Conservation (phyloP, 495 filamentous ascomycete genomes). For the Beverwykella pulmonaria region DNA sequence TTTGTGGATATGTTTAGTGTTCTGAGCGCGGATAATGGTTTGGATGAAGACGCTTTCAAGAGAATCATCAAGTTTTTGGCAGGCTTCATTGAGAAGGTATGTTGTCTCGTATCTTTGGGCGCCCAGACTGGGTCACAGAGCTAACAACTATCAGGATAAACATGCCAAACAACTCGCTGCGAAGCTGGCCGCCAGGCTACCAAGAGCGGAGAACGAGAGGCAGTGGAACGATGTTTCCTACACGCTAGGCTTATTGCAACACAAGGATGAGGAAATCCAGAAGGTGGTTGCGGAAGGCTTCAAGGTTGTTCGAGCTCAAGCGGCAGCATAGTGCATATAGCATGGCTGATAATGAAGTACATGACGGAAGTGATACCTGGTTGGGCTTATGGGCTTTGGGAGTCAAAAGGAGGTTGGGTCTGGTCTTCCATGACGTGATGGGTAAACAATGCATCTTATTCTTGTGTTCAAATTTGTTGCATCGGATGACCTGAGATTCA, state of each 20-base stretch:
- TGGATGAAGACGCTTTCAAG: constrained; percentile 82
- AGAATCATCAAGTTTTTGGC: constrained; percentile 90
- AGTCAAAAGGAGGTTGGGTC: background rate
- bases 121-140: constrained; percentile 16
- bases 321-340: constrained; percentile 35
- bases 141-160: constrained; percentile 70
- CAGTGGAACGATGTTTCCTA: constrained; percentile 98
- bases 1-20: constrained; percentile 99
- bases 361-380: constrained; percentile 8
- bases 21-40: constrained; percentile 74
- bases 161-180: constrained; percentile 94
- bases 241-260: constrained; percentile 81
- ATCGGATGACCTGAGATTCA: background rate
- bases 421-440: background rate
- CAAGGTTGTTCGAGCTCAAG: constrained; percentile 73
- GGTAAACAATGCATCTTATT: background rate
- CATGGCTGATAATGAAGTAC: background rate
- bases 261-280: constrained; percentile 96
- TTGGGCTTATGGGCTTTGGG: background rate
- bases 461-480: background rate
- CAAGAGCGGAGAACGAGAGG: constrained; percentile 84
- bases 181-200: constrained; percentile 85
- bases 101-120: constrained; percentile 26
- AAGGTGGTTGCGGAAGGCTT: constrained; percentile 84
- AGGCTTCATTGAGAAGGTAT: constrained; percentile 95